Percentiles rank a stretch among this genome's conserved stretches.
phyloP scores from a whole-genome alignment of 345 rosid species.

The Brassica napus region DNA sequence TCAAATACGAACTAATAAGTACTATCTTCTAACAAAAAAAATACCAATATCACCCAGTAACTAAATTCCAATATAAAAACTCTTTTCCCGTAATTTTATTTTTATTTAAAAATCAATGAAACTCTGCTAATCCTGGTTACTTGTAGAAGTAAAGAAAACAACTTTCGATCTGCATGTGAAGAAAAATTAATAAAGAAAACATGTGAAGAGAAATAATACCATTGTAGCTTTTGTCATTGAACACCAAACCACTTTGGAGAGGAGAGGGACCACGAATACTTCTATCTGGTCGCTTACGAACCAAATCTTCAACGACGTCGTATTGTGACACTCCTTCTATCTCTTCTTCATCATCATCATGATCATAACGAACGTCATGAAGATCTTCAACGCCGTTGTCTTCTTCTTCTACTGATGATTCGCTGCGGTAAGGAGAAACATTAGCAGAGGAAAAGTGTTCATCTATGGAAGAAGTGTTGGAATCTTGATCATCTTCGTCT shows the following conservation, averaged over 20 bases:
- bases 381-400: slow-evolving; percentile 35
- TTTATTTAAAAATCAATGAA: not conserved
- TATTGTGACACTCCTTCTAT: slow-evolving; percentile 24
- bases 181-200: not conserved
- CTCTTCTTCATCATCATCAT: slow-evolving; percentile 34
- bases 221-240: slow-evolving; percentile 43
- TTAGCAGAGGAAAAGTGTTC: slow-evolving; percentile 46
- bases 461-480: slow-evolving; percentile 37
- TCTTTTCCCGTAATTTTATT: no score
- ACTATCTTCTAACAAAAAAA: slow-evolving; percentile 1
- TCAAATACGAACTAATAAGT: not conserved
- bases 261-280: slow-evolving; percentile 42
- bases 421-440: slow-evolving; percentile 49
- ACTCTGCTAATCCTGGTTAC: slow-evolving; percentile 8
- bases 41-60: not conserved
- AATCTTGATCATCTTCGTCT: slow-evolving; percentile 39
- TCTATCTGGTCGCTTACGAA: slow-evolving; percentile 34
- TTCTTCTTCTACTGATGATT: slow-evolving; percentile 43
- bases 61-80: not conserved
- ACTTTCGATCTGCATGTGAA: slow-evolving; percentile 20
- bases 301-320: slow-evolving; percentile 41
- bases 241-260: slow-evolving; percentile 43
- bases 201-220: slow-evolving; percentile 42
- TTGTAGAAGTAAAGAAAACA: slow-evolving; percentile 26
- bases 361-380: slow-evolving; percentile 28